Evolutionary conservation across 2,329 filamentous ascomycete genomes (phyloP).

Genomic region (Xylariaceae sp.): DNA sequence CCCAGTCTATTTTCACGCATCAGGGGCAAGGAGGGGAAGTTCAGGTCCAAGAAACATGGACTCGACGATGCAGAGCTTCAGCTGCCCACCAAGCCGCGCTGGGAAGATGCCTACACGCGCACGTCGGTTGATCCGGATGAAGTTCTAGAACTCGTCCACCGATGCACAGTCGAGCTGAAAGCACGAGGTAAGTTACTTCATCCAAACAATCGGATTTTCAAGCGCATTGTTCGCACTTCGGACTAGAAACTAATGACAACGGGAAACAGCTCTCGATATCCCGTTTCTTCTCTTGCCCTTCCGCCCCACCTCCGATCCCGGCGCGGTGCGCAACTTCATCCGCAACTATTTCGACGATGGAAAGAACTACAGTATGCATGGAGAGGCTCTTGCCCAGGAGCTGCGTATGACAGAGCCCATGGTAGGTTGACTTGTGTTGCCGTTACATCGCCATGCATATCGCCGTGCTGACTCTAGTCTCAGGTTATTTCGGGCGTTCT

Average conservation of each 20-base stretch:
- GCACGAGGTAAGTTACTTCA: slow-evolving; percentile 63
- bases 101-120: slow-evolving; percentile 84
- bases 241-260: slow-evolving; percentile 13
- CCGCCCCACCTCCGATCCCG: slow-evolving; percentile 86
- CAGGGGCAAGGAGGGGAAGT: slow-evolving; percentile 67
- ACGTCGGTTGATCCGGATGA: slow-evolving; percentile 82
- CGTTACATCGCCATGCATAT: not conserved
- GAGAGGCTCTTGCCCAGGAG: slow-evolving; percentile 73
- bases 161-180: slow-evolving; percentile 88
- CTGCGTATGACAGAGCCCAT: slow-evolving; percentile 89
- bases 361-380: slow-evolving; percentile 52
- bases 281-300: slow-evolving; percentile 94
- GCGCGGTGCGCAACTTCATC: slow-evolving; percentile 85
- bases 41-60: slow-evolving; percentile 60
- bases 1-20: slow-evolving; percentile 58
- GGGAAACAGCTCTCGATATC: slow-evolving; percentile 67
- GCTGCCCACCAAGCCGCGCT: slow-evolving; percentile 64
- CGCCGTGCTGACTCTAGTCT: slow-evolving; percentile 9
- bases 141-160: slow-evolving; percentile 77
- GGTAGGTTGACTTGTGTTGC: slow-evolving; percentile 49
- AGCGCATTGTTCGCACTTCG: not conserved
- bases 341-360: slow-evolving; percentile 86
- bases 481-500: slow-evolving; percentile 88
- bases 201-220: not conserved
- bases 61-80: slow-evolving; percentile 47